These are phyloP conservation scores for Cucurbita argyrosperma DNA, from an alignment of 306 rosid genomes.

Conservation along the genomic window DNA sequence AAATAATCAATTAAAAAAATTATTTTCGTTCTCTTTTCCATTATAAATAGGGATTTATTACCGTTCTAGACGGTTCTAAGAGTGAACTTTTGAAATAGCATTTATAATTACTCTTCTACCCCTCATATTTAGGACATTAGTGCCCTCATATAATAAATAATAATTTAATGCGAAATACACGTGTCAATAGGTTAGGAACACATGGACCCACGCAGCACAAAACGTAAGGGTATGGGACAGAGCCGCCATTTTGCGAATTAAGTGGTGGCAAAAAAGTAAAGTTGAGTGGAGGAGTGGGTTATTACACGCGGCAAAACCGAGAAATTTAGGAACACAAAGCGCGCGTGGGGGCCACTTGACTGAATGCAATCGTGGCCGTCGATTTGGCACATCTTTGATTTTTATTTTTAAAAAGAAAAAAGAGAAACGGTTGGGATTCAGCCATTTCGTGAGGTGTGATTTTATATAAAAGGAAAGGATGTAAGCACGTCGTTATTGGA, in stretches of 20 bases:
- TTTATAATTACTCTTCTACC: too few relatives aligned
- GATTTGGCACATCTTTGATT: background rate
- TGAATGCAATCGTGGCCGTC: background rate
- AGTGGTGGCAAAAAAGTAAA: background rate
- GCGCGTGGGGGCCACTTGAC: background rate
- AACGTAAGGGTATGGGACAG: background rate
- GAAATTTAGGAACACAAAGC: background rate
- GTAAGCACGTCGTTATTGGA: background rate
- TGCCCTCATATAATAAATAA: background rate
- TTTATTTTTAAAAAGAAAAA: background rate
- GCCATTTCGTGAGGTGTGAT: background rate
- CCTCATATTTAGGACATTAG: too few relatives aligned
- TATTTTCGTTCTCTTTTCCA: too few relatives aligned
- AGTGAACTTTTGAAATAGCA: too few relatives aligned
- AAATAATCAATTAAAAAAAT: too few relatives aligned
- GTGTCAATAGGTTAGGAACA: background rate
- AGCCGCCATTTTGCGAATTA: background rate
- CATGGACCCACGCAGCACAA: background rate
- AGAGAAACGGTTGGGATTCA: background rate
- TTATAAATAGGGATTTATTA: too few relatives aligned
- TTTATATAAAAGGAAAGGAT: background rate
- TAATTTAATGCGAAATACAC: background rate
- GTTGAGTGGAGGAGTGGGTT: background rate
- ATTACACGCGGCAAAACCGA: background rate
- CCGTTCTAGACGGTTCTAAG: too few relatives aligned